Base-by-base conservation (phyloP, 257 asterid genomes). In the Fraxinus cuspidata region DNA sequence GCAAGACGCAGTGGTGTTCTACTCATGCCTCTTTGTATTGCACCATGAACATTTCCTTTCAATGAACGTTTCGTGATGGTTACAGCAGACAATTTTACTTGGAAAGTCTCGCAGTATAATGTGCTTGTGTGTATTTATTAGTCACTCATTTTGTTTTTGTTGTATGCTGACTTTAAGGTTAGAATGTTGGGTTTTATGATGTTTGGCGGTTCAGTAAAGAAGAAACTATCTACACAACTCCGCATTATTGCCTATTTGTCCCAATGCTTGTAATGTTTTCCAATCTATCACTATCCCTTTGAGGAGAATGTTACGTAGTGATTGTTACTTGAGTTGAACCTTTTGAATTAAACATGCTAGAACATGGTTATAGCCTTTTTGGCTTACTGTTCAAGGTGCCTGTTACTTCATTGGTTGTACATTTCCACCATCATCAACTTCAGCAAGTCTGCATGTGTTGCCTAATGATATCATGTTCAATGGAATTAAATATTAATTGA, bases 231-330 rank as follows among this genome's bases (percentile, higher is more conserved):
- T 70, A 37, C 1, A 37, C 15, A 7, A 25, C 7, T 38, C 18
- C 13, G 66, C 29, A n/a, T 19, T 56, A n/a, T 56, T n/a, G 66
- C 66, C 29, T 51, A n/a, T 58, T n/a, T 58, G 66, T 58, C 3
- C 3, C 64, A 21, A 29, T 72, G 66, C 28, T 78, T 42, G 60
- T 72, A 18, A 42, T 23, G 68, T 63, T 19, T 25, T 32, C 19
- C 56, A 29, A 29, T 49, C 51, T 21, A 76, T 70, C 73, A 56
- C 42, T 35, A 70, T 28, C 19, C 31, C n/a, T 79, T 75, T 32
- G 66, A 70, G 80, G 76, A 64, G 68, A 70, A 71, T 28, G 49
- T 72, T 38, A 38, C 9, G 9, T 73, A 16, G 60, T 51, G 58
- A 51, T 19, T 51, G 21, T 51, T 19, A 51, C 21, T 18, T 16